These are phyloP conservation scores for Cercospora canescens DNA, from an alignment of 2,329 filamentous ascomycete genomes.

Conservation along the genomic window DNA sequence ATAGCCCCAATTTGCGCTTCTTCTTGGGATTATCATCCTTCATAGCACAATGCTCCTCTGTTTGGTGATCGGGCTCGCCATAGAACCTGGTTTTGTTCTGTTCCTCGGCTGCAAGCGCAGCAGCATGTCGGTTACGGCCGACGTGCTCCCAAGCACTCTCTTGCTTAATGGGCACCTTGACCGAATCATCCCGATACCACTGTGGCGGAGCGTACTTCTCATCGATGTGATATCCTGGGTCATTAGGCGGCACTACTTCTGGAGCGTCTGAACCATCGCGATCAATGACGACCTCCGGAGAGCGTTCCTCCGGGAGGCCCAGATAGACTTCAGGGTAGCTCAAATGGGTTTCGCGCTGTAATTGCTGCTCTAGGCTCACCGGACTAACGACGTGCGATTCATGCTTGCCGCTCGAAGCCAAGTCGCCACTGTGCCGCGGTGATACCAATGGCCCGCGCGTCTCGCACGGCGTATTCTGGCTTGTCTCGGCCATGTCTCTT, in stretches of 20 bases:
- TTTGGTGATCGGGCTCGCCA: not conserved
- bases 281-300: not conserved
- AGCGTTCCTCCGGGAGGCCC: not conserved
- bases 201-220: not conserved
- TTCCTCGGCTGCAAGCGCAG: not conserved
- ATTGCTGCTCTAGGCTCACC: not conserved
- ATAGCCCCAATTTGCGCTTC: not conserved
- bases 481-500: not conserved
- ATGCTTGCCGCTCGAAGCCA: not conserved
- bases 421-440: not conserved
- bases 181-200: not conserved
- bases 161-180: not conserved
- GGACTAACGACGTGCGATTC: not conserved
- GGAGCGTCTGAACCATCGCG: not conserved
- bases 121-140: not conserved
- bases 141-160: not conserved
- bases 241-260: not conserved
- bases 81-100: not conserved
- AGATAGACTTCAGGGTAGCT: not conserved
- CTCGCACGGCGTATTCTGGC: not conserved
- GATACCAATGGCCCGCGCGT: not conserved
- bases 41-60: not conserved
- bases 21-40: not conserved
- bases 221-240: not conserved
- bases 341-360: not conserved